Conservation (phyloP, 306 rosid genomes). For the Lathyrus tuberosus region DNA sequence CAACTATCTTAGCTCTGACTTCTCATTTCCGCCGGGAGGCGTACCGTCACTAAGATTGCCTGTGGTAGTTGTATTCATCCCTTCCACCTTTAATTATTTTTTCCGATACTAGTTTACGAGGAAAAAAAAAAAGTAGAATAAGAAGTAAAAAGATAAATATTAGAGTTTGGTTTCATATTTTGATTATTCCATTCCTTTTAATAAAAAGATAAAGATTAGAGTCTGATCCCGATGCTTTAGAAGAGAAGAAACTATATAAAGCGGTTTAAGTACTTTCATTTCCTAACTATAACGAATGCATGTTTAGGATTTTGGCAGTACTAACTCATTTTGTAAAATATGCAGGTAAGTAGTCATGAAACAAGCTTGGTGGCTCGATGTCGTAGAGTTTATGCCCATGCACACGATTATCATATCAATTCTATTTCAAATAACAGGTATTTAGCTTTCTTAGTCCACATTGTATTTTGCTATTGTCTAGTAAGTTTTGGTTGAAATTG, state of each 20-base stretch:
- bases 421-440: constrained; percentile 99
- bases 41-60: constrained; percentile 77
- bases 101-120: not conserved
- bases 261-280: constrained; percentile 17
- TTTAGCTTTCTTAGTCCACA: constrained; percentile 32
- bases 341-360: constrained; percentile 91
- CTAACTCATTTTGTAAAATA: constrained; percentile 42
- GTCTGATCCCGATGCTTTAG: constrained; percentile 16
- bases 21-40: constrained; percentile 79
- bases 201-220: not conserved
- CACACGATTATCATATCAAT: constrained; percentile 98
- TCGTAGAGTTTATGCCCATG: constrained; percentile 98
- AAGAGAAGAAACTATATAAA: constrained; percentile 21
- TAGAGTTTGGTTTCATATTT: constrained; percentile 18
- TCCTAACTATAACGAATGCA: constrained; percentile 28
- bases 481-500: constrained; percentile 22
- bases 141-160: not conserved
- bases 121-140: not conserved
- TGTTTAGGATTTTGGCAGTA: constrained; percentile 31
- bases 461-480: constrained; percentile 23
- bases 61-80: constrained; percentile 72
- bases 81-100: constrained; percentile 30
- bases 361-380: constrained; percentile 90
- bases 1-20: constrained; percentile 63
- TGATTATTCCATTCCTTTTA: not conserved